Conservation (phyloP, 805 yeast species). For the Blastobotrys parvus region DNA sequence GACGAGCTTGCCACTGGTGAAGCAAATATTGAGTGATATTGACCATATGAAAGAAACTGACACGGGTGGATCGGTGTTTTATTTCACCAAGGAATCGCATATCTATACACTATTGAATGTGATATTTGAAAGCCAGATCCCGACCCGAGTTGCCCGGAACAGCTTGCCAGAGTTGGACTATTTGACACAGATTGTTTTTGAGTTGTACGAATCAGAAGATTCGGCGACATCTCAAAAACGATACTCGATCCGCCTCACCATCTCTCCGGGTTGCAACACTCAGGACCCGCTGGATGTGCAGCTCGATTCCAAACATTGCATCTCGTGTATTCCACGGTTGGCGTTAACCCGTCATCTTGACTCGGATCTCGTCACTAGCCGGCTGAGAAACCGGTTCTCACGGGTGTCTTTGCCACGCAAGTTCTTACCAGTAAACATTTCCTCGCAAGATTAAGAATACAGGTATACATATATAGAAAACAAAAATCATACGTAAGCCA, state of each 20-base stretch:
- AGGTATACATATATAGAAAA: background rate
- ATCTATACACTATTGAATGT: constrained; percentile 89
- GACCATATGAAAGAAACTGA: constrained; percentile 70
- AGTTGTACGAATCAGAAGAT: constrained; percentile 73
- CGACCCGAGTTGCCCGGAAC: constrained; percentile 91
- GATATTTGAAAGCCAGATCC: constrained; percentile 83
- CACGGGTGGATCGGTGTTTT: constrained; percentile 77
- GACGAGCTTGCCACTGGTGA: constrained; percentile 89
- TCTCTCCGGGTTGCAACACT: constrained; percentile 97
- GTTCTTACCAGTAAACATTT: constrained; percentile 23
- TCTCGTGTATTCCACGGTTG: constrained; percentile 88
- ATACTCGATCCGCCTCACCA: constrained; percentile 82
- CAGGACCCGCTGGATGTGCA: constrained; percentile 97
- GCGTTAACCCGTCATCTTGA: constrained; percentile 89
- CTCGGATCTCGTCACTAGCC: constrained; percentile 77
- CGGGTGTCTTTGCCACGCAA: constrained; percentile 81
- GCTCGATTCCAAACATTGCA: constrained; percentile 90
- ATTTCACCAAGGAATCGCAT: constrained; percentile 95
- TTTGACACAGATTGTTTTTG: constrained; percentile 88
- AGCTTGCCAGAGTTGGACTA: constrained; percentile 96
- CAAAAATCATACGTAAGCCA: constrained; percentile 34
- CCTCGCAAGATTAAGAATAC: constrained; percentile 1
- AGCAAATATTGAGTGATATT: constrained; percentile 74
- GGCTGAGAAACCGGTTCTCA: constrained; percentile 68
- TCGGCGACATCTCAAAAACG: constrained; percentile 59